Evolutionary conservation across 805 yeast genomes (phyloP).

Genomic region (Saturnispora hagleri): DNA sequence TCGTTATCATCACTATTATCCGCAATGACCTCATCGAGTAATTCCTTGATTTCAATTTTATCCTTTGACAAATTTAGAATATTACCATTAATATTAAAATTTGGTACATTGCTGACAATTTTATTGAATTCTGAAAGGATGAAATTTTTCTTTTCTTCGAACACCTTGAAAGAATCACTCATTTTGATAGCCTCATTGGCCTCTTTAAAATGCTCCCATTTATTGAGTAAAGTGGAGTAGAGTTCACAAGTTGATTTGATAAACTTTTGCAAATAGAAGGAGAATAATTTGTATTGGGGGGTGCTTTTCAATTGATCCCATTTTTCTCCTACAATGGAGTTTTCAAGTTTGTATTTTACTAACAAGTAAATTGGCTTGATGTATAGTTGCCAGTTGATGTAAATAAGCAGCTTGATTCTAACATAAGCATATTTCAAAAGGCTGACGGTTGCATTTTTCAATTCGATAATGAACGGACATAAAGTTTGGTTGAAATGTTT

Average conservation of each 20-base stretch:
- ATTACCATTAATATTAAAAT: slow-evolving; percentile 6
- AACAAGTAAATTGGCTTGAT: slow-evolving; percentile 16
- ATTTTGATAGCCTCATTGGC: slow-evolving; percentile 19
- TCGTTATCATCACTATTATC: neutral
- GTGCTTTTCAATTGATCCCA: slow-evolving; percentile 12
- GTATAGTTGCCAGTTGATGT: slow-evolving; percentile 18
- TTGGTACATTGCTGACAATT: slow-evolving; percentile 17
- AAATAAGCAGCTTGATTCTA: slow-evolving; percentile 10
- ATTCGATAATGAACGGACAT: slow-evolving; percentile 12
- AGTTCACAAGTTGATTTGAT: slow-evolving; percentile 6
- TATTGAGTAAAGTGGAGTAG: slow-evolving; percentile 9
- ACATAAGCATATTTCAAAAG: slow-evolving; percentile 6
- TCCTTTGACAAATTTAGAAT: slow-evolving; percentile 2
- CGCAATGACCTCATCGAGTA: neutral
- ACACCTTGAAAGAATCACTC: slow-evolving; percentile 20
- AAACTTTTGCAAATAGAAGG: slow-evolving; percentile 3
- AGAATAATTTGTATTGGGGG: slow-evolving; percentile 5
- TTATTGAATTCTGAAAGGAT: slow-evolving; percentile 24
- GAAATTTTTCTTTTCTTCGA: slow-evolving; percentile 27
- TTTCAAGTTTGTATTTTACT: slow-evolving; percentile 10
- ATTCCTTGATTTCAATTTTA: slow-evolving; percentile 3
- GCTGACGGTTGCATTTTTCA: neutral
- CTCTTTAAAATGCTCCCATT: slow-evolving; percentile 12
- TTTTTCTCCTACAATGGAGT: slow-evolving; percentile 18
- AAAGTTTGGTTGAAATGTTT: slow-evolving; percentile 3